A percentile compares a stretch with the other conserved stretches of the same genome.
phyloP scores from a whole-genome alignment of 1,139 yeast species.

The Magnusiomyces ingens region DNA sequence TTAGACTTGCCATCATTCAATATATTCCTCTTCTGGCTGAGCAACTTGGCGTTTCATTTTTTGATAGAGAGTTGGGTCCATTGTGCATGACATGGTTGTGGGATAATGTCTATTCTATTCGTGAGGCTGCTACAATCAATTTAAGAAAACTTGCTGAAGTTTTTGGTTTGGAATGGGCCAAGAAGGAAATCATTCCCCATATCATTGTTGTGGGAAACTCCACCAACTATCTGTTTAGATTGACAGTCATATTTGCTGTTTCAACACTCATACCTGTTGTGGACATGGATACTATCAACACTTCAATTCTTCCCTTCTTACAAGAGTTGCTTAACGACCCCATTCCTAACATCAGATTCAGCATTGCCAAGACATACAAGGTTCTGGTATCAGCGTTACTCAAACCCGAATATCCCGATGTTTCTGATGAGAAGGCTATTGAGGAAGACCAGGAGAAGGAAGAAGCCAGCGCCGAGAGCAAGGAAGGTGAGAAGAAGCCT shows the following conservation, averaged over 20 bases:
- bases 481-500: neutral
- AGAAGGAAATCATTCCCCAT: slow-evolving; percentile 71
- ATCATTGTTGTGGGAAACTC: slow-evolving; percentile 48
- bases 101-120: slow-evolving; percentile 94
- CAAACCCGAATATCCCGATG: slow-evolving; percentile 21
- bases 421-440: slow-evolving; percentile 19
- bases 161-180: slow-evolving; percentile 94
- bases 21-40: slow-evolving; percentile 95
- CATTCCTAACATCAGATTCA: slow-evolving; percentile 92
- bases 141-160: slow-evolving; percentile 72
- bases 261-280: slow-evolving; percentile 62
- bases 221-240: slow-evolving; percentile 78
- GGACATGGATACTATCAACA: slow-evolving; percentile 46
- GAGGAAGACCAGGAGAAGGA: neutral
- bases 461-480: neutral
- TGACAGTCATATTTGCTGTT: slow-evolving; percentile 84
- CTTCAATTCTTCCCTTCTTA: slow-evolving; percentile 72
- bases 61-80: slow-evolving; percentile 84
- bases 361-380: slow-evolving; percentile 80
- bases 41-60: slow-evolving; percentile 88
- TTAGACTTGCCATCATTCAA: slow-evolving; percentile 92
- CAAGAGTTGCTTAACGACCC: slow-evolving; percentile 64
- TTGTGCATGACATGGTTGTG: slow-evolving; percentile 95
- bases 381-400: slow-evolving; percentile 50
- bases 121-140: slow-evolving; percentile 92